Percentiles rank a stretch among this genome's conserved stretches.
phyloP scores from a whole-genome alignment of 1,139 yeast genomes.

The Yamadazyma dendronema region DNA sequence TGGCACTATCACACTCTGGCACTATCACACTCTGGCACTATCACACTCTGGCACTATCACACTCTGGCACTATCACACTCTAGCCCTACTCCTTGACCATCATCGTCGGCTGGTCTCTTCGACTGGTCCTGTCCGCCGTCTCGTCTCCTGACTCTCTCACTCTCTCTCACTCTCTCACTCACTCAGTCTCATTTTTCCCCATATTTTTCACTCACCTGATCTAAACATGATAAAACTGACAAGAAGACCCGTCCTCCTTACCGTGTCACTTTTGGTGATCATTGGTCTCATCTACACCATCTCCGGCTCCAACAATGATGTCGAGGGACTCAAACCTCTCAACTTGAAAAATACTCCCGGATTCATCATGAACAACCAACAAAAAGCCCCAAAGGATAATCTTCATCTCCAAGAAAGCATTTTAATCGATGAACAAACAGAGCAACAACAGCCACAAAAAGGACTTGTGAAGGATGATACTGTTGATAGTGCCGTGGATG shows the following conservation, averaged over 20 bases:
- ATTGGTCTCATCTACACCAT: conserved; percentile 15
- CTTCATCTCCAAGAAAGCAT: conserved; percentile 9
- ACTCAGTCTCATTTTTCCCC: not conserved
- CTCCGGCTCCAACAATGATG: conserved; percentile 9
- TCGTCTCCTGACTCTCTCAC: no score
- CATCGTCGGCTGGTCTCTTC: no score
- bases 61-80: no score
- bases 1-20: no score
- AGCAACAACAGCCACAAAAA: no score
- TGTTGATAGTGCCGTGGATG: conserved; percentile 1
- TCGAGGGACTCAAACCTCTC: conserved; percentile 21
- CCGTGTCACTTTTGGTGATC: conserved; percentile 12
- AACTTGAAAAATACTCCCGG: conserved; percentile 12
- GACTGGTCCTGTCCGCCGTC: no score
- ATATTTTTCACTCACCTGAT: not conserved
- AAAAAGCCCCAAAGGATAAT: not conserved
- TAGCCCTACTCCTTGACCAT: no score
- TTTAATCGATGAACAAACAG: conserved; percentile 9
- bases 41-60: no score
- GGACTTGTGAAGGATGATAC: conserved; percentile 3
- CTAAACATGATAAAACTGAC: conserved; percentile 12
- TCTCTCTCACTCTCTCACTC: not conserved
- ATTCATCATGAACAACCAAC: conserved; percentile 7
- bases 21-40: no score
- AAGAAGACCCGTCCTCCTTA: conserved; percentile 15